Conservation (phyloP, 768 basidiomycete genomes). For the Suillus placidus region DNA sequence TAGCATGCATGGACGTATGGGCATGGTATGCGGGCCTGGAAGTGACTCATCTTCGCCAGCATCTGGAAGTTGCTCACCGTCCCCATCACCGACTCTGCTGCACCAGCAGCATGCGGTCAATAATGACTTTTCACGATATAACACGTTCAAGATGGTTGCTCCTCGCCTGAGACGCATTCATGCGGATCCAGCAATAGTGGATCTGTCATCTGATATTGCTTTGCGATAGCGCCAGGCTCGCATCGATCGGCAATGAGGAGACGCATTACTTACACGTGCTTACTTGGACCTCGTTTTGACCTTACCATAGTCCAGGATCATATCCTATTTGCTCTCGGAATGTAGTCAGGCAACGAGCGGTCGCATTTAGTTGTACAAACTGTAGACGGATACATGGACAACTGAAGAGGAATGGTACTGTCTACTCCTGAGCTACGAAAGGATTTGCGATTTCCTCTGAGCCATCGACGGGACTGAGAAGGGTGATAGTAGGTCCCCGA, state of each 20-base stretch:
- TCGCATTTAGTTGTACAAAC: conserved; percentile 2
- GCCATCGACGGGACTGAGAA: conserved; percentile 93
- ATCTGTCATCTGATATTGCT: conserved; percentile 13
- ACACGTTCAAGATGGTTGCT: conserved; percentile 21
- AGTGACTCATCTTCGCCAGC: conserved; percentile 62
- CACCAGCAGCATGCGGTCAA: conserved; percentile 13
- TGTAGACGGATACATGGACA: conserved; percentile 4
- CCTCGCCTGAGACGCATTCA: conserved; percentile 19
- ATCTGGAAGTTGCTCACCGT: conserved; percentile 58
- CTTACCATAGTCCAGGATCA: conserved; percentile 14
- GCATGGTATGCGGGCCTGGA: conserved; percentile 27
- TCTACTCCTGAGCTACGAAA: conserved; percentile 70
- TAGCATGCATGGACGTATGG: conserved; percentile 18
- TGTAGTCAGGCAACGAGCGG: conserved; percentile 19
- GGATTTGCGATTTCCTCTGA: conserved; percentile 94
- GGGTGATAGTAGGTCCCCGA: conserved; percentile 91
- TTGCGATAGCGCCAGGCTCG: conserved; percentile 5
- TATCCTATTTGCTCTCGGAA: conserved; percentile 20
- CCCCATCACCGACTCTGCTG: conserved; percentile 40
- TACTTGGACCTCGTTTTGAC: conserved; percentile 4
- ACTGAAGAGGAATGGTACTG: neutral
- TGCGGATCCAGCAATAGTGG: conserved; percentile 20
- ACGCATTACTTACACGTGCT: conserved; percentile 2
- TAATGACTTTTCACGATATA: conserved; percentile 22
- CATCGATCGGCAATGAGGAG: neutral